Conservation (phyloP, 306 rosid genomes). For the Trichosanthes truncata region DNA sequence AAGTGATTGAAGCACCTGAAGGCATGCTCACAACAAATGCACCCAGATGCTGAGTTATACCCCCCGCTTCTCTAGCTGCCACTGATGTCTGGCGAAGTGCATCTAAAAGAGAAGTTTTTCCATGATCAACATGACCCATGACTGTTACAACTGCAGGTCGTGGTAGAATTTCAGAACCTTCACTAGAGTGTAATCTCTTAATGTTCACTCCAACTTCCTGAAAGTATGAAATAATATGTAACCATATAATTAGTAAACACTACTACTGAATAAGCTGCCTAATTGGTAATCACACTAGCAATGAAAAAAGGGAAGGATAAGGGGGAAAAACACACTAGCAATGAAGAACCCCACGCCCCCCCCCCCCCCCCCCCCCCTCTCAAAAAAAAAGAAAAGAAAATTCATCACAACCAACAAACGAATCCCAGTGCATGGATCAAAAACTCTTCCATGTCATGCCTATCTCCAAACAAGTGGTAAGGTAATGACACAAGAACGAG, state of each 20-base stretch:
- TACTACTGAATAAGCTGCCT: not conserved
- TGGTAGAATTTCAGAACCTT: conserved; percentile 61
- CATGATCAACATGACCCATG: conserved; percentile 98
- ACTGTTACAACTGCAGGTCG: conserved; percentile 89
- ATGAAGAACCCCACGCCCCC: no score
- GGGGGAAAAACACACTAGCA: not conserved
- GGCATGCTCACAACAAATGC: conserved; percentile 88
- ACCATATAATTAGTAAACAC: not conserved
- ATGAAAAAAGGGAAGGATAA: not conserved
- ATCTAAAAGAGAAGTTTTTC: conserved; percentile 94
- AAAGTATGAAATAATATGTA: conserved; percentile 12
- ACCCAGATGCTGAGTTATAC: conserved; percentile 95
- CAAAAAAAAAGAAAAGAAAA: no score
- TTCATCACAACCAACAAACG: not conserved
- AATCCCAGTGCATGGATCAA: not conserved
- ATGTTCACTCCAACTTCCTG: conserved; percentile 78
- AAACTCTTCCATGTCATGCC: not conserved
- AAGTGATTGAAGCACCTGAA: conserved; percentile 85
- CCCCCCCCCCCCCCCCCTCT: no score
- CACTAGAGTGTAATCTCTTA: conserved; percentile 67
- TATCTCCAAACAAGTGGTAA: no score
- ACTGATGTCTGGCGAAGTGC: conserved; percentile 89
- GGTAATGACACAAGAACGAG: no score
- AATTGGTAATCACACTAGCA: not conserved
- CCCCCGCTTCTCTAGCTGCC: conserved; percentile 94